These are phyloP conservation scores for Fusarium sp. DNA, from an alignment of 2,329 filamentous ascomycete species.

Conservation along the genomic window DNA sequence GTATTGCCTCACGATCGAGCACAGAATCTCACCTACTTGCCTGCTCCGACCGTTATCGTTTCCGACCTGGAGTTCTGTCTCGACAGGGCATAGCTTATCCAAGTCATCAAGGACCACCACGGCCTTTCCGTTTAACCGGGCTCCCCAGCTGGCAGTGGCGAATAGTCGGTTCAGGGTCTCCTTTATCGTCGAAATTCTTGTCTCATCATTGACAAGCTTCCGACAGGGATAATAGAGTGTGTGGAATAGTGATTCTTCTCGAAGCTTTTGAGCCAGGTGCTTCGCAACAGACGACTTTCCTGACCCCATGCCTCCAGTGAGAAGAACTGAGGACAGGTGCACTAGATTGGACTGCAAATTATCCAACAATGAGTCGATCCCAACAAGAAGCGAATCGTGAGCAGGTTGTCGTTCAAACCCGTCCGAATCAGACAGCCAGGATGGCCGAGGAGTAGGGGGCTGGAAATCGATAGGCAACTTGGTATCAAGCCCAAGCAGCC, in stretches of 20 bases:
- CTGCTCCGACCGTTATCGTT: conserved; percentile 94
- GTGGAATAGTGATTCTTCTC: conserved; percentile 82
- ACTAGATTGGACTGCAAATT: conserved; percentile 83
- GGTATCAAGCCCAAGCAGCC: conserved; percentile 84
- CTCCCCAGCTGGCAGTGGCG: conserved; percentile 91
- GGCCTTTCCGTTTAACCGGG: conserved; percentile 85
- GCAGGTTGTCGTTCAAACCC: conserved; percentile 70
- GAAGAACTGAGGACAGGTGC: conserved; percentile 88
- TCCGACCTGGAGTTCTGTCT: conserved; percentile 94
- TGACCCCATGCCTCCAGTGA: conserved; percentile 90
- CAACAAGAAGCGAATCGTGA: conserved; percentile 77
- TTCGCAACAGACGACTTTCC: conserved; percentile 90
- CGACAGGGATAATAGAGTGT: conserved; percentile 89
- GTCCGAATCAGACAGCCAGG: conserved; percentile 64
- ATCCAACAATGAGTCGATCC: conserved; percentile 83
- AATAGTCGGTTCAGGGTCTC: conserved; percentile 89
- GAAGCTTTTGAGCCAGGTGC: conserved; percentile 80
- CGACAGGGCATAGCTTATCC: conserved; percentile 91
- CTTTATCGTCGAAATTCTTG: conserved; percentile 89
- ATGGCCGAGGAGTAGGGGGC: conserved; percentile 76
- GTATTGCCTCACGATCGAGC: conserved; percentile 86
- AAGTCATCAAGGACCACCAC: conserved; percentile 93
- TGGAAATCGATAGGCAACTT: conserved; percentile 84
- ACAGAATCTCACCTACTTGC: conserved; percentile 91
- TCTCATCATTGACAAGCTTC: conserved; percentile 91